These are phyloP conservation scores for Lophiostoma macrostomum DNA, from an alignment of 495 filamentous ascomycete species.

Conservation along the genomic window DNA sequence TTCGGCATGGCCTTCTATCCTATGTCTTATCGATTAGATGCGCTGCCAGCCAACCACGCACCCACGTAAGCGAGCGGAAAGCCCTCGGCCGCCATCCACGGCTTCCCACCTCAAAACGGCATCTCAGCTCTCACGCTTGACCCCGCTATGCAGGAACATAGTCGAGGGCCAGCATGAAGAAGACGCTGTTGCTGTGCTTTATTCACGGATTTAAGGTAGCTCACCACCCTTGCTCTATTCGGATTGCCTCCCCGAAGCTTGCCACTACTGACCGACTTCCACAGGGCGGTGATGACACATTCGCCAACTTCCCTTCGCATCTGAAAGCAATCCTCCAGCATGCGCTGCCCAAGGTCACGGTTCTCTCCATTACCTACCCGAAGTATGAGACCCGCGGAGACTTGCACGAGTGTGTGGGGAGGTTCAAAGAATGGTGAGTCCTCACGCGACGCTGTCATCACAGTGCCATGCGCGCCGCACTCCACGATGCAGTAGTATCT, in stretches of 20 bases:
- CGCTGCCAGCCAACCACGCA: conserved; percentile 2
- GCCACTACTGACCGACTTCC: conserved; percentile 10
- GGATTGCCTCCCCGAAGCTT: background rate
- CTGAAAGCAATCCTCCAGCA: conserved; percentile 66
- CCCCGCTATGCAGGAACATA: conserved; percentile 35
- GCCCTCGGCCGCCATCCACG: too few species aligned
- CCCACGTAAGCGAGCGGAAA: conserved; percentile 8
- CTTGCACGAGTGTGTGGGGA: conserved; percentile 70
- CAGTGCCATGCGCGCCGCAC: too few species aligned
- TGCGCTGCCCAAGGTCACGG: conserved; percentile 69
- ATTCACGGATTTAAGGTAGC: conserved; percentile 95
- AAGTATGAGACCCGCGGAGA: conserved; percentile 91
- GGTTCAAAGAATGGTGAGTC: conserved; percentile 80
- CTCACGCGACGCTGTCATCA: too few species aligned
- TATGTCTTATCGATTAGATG: conserved; percentile 2
- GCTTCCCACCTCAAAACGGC: background rate
- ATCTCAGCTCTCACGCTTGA: conserved; percentile 4
- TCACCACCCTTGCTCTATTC: background rate
- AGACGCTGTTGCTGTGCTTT: conserved; percentile 85
- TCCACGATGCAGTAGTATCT: too few species aligned
- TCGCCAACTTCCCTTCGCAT: conserved; percentile 71
- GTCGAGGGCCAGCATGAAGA: conserved; percentile 63
- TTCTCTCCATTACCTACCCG: conserved; percentile 74
- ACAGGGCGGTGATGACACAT: conserved; percentile 86
- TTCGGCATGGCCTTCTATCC: too few species aligned